These are phyloP conservation scores for Paecilomyces sp. DNA, from an alignment of 2,329 filamentous ascomycete species.

Conservation along the genomic window DNA sequence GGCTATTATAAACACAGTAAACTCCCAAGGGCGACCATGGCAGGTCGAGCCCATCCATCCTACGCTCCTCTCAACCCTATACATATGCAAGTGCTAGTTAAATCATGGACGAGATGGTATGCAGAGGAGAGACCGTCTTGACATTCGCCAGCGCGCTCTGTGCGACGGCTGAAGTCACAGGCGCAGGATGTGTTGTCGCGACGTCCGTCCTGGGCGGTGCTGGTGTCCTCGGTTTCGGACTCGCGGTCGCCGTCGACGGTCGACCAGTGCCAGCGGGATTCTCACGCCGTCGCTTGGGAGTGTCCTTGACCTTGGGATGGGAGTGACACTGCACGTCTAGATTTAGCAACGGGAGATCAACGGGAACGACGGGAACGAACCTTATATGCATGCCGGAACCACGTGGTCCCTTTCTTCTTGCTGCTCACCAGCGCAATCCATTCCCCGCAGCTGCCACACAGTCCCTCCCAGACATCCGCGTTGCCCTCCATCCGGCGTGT, in stretches of 20 bases:
- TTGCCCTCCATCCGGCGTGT: conserved; percentile 72
- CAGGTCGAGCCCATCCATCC: neutral
- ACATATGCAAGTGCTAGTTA: neutral
- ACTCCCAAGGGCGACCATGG: neutral
- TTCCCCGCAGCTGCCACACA: conserved; percentile 26
- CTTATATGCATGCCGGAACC: conserved; percentile 87
- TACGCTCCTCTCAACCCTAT: neutral
- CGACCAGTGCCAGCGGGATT: conserved; percentile 46
- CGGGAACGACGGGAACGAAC: conserved; percentile 38
- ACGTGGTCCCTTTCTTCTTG: conserved; percentile 88
- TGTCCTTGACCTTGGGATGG: conserved; percentile 64
- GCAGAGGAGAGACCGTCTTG: conserved; percentile 4
- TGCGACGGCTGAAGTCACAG: neutral
- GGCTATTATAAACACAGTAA: neutral
- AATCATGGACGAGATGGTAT: conserved; percentile 4
- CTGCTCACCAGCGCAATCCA: conserved; percentile 48
- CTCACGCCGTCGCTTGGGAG: conserved; percentile 60
- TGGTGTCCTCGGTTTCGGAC: neutral
- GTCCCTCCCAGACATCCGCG: conserved; percentile 45
- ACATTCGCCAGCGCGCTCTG: neutral
- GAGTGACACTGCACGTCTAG: conserved; percentile 53
- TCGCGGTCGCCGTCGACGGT: conserved; percentile 18
- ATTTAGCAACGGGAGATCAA: neutral
- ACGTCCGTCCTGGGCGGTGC: neutral
- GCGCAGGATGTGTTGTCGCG: neutral